These are phyloP conservation scores for Nectriaceae sp. DNA, from an alignment of 2,329 filamentous ascomycete species.

Conservation along the genomic window DNA sequence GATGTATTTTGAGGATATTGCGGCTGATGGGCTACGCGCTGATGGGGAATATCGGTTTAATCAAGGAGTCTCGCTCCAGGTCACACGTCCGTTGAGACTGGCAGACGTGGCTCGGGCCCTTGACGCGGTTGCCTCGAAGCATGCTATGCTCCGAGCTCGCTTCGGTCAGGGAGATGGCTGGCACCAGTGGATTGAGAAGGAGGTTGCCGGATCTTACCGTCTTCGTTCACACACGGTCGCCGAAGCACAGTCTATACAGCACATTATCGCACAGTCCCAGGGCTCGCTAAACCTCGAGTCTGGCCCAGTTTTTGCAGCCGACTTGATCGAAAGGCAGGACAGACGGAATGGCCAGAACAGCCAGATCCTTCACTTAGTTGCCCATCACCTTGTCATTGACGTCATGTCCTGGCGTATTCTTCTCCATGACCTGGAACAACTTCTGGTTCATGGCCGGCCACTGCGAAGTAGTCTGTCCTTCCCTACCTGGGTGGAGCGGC, in stretches of 20 bases:
- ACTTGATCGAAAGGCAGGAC: slow-evolving; percentile 8
- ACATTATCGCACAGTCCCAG: slow-evolving; percentile 1
- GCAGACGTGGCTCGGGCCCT: neutral
- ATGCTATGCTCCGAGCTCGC: slow-evolving; percentile 11
- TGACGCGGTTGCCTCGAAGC: slow-evolving; percentile 1
- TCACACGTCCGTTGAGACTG: slow-evolving; percentile 15
- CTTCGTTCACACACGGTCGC: slow-evolving; percentile 3
- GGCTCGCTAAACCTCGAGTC: slow-evolving; percentile 6
- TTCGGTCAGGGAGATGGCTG: slow-evolving; percentile 1
- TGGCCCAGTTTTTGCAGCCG: slow-evolving; percentile 18
- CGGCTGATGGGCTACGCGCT: neutral
- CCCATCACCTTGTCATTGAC: slow-evolving; percentile 39
- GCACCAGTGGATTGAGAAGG: slow-evolving; percentile 6
- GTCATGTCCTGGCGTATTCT: slow-evolving; percentile 45
- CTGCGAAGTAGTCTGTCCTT: neutral
- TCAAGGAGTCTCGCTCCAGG: slow-evolving; percentile 38
- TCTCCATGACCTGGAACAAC: slow-evolving; percentile 42
- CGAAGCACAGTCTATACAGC: neutral
- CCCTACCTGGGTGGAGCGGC: neutral
- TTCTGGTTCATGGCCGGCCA: slow-evolving; percentile 25
- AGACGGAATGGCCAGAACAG: neutral
- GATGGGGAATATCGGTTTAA: slow-evolving; percentile 20
- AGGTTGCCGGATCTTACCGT: slow-evolving; percentile 18
- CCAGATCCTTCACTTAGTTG: slow-evolving; percentile 30
- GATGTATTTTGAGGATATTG: neutral